Percentiles rank a stretch among this genome's conserved stretches.
phyloP scores from a whole-genome alignment of 768 basidiomycete genomes.

The Kwoniella newhampshirensis region DNA sequence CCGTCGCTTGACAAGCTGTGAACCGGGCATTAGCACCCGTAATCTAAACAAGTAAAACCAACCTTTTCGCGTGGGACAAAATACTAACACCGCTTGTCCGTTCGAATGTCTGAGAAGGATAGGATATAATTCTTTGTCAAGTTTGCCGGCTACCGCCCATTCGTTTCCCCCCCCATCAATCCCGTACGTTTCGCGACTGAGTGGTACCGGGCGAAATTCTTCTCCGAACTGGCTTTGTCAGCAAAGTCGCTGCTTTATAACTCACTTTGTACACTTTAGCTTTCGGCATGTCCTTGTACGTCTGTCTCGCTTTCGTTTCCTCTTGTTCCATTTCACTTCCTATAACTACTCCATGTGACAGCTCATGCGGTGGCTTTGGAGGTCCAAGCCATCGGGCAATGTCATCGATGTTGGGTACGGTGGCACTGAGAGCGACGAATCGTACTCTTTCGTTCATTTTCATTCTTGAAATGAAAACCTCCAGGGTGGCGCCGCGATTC shows the following conservation, averaged over 20 bases:
- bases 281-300: constrained; percentile 42
- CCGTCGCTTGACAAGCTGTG: constrained; percentile 57
- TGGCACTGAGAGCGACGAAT: constrained; percentile 87
- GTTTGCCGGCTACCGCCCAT: constrained; percentile 67
- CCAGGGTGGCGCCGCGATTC: constrained; percentile 82
- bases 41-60: constrained; percentile 1
- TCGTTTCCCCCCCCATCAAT: constrained; percentile 68
- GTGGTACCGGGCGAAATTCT: constrained; percentile 81
- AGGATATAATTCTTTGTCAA: constrained; percentile 72
- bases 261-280: constrained; percentile 73
- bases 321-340: constrained; percentile 31
- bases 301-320: neutral
- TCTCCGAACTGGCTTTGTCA: constrained; percentile 82
- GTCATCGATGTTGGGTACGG: constrained; percentile 84
- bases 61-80: constrained; percentile 87
- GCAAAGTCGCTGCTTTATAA: neutral
- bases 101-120: constrained; percentile 70
- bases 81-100: constrained; percentile 83
- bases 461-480: constrained; percentile 94
- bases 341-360: constrained; percentile 22
- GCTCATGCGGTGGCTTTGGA: constrained; percentile 1
- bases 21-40: neutral
- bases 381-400: constrained; percentile 83
- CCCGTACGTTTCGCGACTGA: constrained; percentile 71
- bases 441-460: constrained; percentile 69